These are phyloP conservation scores for Russula compacta DNA, from an alignment of 768 basidiomycete genomes.

Conservation along the genomic window DNA sequence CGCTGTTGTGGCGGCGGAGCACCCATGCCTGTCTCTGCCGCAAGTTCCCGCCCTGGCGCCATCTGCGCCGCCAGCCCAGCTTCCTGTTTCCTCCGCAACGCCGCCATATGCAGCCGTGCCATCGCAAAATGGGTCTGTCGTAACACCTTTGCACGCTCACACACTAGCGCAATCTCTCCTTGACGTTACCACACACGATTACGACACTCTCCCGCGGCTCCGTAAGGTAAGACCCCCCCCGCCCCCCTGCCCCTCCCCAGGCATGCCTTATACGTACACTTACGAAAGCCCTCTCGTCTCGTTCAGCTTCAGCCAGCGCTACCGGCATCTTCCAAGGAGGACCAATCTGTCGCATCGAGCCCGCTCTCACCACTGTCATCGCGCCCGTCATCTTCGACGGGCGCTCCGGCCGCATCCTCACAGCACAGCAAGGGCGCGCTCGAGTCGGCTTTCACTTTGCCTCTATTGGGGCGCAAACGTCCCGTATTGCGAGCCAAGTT, in stretches of 20 bases:
- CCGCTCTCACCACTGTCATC: conserved; percentile 13
- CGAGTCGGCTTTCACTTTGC: conserved; percentile 10
- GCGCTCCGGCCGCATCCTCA: neutral
- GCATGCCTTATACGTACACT: neutral
- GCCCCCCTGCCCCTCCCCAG: neutral
- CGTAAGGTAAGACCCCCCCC: conserved; percentile 9
- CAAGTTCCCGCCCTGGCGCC: neutral
- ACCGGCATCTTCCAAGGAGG: conserved; percentile 3
- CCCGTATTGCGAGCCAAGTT: conserved; percentile 14
- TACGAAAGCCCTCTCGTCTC: neutral
- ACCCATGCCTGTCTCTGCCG: neutral
- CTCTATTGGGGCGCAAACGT: conserved; percentile 14
- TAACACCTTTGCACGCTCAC: conserved; percentile 6
- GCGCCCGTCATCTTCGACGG: conserved; percentile 14
- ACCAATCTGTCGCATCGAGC: conserved; percentile 8
- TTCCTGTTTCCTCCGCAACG: neutral
- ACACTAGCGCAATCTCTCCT: conserved; percentile 1
- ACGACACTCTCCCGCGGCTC: conserved; percentile 15
- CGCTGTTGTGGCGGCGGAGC: neutral
- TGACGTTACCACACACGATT: conserved; percentile 7
- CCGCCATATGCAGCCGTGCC: neutral
- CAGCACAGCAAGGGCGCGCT: neutral
- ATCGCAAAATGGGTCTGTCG: neutral
- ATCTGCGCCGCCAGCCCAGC: neutral
- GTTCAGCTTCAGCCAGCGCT: conserved; percentile 9